Evolutionary conservation across 306 rosid genomes (phyloP).

Genomic region (Vigna mungo): DNA sequence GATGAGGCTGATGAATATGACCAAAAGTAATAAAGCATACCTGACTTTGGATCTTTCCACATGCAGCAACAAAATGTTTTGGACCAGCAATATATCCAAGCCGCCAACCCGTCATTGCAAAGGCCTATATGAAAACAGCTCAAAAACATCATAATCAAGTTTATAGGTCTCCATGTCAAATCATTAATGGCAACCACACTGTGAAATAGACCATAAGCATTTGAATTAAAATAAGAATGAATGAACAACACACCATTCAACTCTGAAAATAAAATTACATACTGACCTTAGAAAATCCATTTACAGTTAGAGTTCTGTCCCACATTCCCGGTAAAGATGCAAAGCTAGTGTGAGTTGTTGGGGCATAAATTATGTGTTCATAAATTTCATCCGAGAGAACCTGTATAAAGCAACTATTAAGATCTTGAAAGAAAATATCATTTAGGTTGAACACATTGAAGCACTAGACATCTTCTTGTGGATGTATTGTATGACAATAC

Average conservation of each 20-base stretch:
- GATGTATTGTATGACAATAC: constrained; percentile 53
- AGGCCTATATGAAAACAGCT: constrained; percentile 62
- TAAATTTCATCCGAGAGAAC: constrained; percentile 90
- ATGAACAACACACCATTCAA: background rate
- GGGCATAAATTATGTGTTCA: constrained; percentile 93
- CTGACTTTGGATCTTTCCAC: constrained; percentile 95
- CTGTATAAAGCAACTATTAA: constrained; percentile 54
- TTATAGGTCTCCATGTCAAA: constrained; percentile 6
- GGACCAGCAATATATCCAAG: constrained; percentile 98
- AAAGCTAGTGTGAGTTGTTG: constrained; percentile 93
- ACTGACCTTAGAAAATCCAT: constrained; percentile 93
- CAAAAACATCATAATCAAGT: constrained; percentile 48
- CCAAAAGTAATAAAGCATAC: constrained; percentile 50
- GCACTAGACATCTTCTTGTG: constrained; percentile 15
- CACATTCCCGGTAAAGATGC: constrained; percentile 98
- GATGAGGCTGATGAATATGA: constrained; percentile 21
- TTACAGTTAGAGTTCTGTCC: constrained; percentile 92
- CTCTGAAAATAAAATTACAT: constrained; percentile 2
- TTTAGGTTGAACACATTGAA: constrained; percentile 20
- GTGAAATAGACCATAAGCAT: constrained; percentile 21
- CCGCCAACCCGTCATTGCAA: constrained; percentile 99
- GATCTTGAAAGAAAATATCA: constrained; percentile 35
- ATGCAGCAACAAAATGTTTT: constrained; percentile 84
- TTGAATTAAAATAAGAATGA: constrained; percentile 10
- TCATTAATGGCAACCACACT: constrained; percentile 3